A percentile compares a stretch with the other conserved stretches of the same genome.
Conservation (phyloP, 495 filamentous ascomycete species). For the Amniculicola lignicola region DNA sequence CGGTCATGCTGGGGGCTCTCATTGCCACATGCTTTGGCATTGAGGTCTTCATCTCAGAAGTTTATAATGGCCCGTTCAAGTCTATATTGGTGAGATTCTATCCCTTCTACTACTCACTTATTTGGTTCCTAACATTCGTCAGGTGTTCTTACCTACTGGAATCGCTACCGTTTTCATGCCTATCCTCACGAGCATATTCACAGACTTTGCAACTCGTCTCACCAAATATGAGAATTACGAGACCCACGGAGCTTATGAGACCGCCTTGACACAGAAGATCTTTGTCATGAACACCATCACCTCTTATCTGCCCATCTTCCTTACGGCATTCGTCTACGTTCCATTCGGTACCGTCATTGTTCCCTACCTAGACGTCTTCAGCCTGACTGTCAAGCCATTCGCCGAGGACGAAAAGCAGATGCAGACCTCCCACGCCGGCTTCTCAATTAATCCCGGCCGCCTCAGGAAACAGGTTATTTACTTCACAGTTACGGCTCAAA, state of each 20-base stretch:
- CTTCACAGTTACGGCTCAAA: slow-evolving; percentile 92
- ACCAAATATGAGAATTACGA: slow-evolving; percentile 92
- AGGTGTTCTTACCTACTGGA: slow-evolving; percentile 86
- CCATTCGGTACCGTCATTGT: slow-evolving; percentile 86
- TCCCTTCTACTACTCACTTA: background rate
- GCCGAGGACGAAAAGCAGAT: slow-evolving; percentile 69
- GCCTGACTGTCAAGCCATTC: slow-evolving; percentile 69
- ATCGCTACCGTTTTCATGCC: slow-evolving; percentile 79
- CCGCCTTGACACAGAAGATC: slow-evolving; percentile 80
- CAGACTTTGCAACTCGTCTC: slow-evolving; percentile 69
- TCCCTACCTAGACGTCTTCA: slow-evolving; percentile 86
- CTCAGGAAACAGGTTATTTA: slow-evolving; percentile 93
- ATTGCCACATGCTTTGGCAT: slow-evolving; percentile 89
- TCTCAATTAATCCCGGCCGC: slow-evolving; percentile 79
- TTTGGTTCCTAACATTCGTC: slow-evolving; percentile 15
- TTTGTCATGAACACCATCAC: slow-evolving; percentile 98
- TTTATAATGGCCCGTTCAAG: slow-evolving; percentile 91
- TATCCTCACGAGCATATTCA: slow-evolving; percentile 71
- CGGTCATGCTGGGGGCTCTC: slow-evolving; percentile 67
- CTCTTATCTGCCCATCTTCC: slow-evolving; percentile 85
- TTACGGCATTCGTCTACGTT: slow-evolving; percentile 96
- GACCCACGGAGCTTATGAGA: slow-evolving; percentile 73
- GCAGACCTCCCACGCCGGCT: slow-evolving; percentile 53
- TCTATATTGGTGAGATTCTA: slow-evolving; percentile 63
- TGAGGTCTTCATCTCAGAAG: slow-evolving; percentile 92